Evolutionary conservation across 208 protist genomes (phyloP), one percentile per base, ranked within the genome.

Genomic region (Crithidia fasciculata): DNA sequence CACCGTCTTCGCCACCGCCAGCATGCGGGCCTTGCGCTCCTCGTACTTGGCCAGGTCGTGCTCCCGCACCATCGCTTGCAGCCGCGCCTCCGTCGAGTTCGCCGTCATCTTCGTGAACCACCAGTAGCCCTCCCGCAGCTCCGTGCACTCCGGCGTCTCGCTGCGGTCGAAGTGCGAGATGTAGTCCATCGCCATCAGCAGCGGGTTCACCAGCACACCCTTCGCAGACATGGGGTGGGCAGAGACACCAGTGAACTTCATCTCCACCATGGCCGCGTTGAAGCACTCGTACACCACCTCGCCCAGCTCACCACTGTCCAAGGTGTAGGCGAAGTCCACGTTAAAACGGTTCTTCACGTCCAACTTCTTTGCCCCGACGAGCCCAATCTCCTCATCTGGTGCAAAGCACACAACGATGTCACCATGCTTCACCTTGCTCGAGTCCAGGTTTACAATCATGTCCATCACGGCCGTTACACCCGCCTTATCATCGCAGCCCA

Each of bases 211-310:
- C 75, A 96, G 78, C 39, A 93, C 88, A 4, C 89, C 89, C 73
- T 96, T 96, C 12, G 89, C 86, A 8, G 91, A 96, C 89, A 96
- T 96, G 8, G 91, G 91, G 71, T 96, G 91, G 7, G 89, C 87
- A 3, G 91, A 82, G 41, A 94, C 89, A 43, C 91, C 91, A 4
- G 80, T 89, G 56, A 94, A 92, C 45, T 49, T 83, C 47, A 96
- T 53, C 49, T 45, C 69, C 4, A 77, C 89, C 9, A 59, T 78
- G n/a, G 87, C 91, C 5, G 87, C 91, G 72, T 93, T 94, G 72
- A 93, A 96, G 79, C 87, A 92, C 83, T 96, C 87, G 72, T 87
- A 93, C 16, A 96, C 89, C 9, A 94, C 85, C 74, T 96, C 91
- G 41, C 91, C 91, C 18, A 94, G 67, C 71, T 91, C 86, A 67